Base-by-base conservation (phyloP, 805 yeast species). In the Pichia nanzhaoensis region DNA sequence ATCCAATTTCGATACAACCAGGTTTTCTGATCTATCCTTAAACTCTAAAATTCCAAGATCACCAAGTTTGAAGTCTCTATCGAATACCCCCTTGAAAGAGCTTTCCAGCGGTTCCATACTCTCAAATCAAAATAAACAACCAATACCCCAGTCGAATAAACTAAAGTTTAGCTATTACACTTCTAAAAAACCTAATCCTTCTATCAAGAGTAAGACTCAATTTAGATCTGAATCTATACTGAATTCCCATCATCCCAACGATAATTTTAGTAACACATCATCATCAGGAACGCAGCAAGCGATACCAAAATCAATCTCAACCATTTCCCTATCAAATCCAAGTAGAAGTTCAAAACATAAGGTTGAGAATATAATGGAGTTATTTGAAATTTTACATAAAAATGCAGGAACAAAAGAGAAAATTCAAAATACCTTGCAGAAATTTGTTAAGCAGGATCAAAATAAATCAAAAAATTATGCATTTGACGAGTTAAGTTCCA, bases 401-500 rank as follows among this genome's bases (percentile, higher is more conserved):
- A 34, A 39, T 39, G 28, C 27, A 6, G 14, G 14, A 1, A 17
- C 32, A 4, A 44, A 32, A 13, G n/a, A 3, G 2, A 39, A 42
- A 21, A 28, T 42, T 20, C n/a, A 37, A 13, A 27, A 30, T 32
- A 18, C 19, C 17, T 14, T 18, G 13, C 4, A n/a, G 14, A 12
- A 3, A 5, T 22, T 19, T 18, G 33, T 18, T 16, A 14, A 9
- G 12, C 20, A 13, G 12, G 33, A 34, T n/a, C 35, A 21, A 3
- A 24, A 27, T 16, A 9, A 31, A 20, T 18, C 40, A 5, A 30
- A 30, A 13, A 5, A 14, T 1, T 46, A 39, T 32, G 33, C 14
- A 30, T 51, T 55, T n/a, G 39, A 37, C 18, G 53, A 53, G 2
- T 37, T 62, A 21, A 51, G 55, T 17, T 22, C 36, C 2, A 34